Conservation (phyloP, 75 land plant species). For the Cryptomeria japonica region DNA sequence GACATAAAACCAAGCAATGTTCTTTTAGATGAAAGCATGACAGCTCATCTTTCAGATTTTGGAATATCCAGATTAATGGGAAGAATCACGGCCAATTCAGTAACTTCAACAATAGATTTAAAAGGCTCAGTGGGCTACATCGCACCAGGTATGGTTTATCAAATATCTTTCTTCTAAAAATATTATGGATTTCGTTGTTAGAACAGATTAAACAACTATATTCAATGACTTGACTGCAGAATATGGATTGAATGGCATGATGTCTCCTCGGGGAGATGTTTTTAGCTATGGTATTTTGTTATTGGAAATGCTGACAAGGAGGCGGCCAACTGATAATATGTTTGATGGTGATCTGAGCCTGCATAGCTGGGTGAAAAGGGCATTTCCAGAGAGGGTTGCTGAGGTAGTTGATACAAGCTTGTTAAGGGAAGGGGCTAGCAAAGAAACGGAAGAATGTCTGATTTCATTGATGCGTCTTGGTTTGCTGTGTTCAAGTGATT, state of each 20-base stretch:
- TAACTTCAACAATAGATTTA: too few species aligned
- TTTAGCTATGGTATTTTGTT: constrained; percentile 27
- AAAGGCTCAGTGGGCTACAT: too few species aligned
- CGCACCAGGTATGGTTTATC: too few species aligned
- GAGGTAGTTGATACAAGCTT: not conserved
- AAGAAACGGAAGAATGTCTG: not conserved
- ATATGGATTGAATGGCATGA: constrained; percentile 11
- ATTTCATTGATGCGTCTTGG: constrained; percentile 13
- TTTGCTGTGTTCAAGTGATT: constrained; percentile 27
- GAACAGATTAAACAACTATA: not conserved
- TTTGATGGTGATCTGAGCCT: not conserved
- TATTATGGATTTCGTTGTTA: not conserved
- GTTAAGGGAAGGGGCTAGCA: not conserved
- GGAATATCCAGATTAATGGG: not conserved
- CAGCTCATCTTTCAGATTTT: not conserved
- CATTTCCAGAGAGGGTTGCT: too few species aligned
- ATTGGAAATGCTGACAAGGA: constrained; percentile 10
- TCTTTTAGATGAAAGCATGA: too few species aligned
- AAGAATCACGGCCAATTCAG: too few species aligned
- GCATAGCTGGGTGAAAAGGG: too few species aligned
- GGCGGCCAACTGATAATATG: not conserved
- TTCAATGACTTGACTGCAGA: constrained; percentile 18
- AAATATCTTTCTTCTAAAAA: not conserved
- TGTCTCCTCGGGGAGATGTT: constrained; percentile 27
- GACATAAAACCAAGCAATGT: too few species aligned